These are phyloP conservation scores for Botryotinia calthae DNA, from an alignment of 2,329 filamentous ascomycete genomes.

Conservation along the genomic window DNA sequence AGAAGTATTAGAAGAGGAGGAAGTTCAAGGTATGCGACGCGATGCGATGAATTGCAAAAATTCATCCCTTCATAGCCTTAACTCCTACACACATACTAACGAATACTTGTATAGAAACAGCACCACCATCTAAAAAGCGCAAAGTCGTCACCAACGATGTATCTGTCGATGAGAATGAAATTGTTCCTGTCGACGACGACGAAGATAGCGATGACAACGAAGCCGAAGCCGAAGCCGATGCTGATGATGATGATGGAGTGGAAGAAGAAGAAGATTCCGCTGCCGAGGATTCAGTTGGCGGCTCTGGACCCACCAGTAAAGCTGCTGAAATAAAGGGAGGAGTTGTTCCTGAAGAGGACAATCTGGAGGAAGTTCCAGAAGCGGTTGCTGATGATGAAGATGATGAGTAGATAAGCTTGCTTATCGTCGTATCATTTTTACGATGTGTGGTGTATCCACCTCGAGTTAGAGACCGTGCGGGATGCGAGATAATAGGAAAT, in stretches of 20 bases:
- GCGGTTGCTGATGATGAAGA: conserved; percentile 23
- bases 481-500: neutral
- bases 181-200: neutral
- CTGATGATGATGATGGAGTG: conserved; percentile 3
- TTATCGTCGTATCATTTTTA: neutral
- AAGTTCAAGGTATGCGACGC: conserved; percentile 21
- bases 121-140: conserved; percentile 35
- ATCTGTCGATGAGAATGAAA: conserved; percentile 1
- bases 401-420: conserved; percentile 21
- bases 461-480: neutral
- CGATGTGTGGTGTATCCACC: conserved; percentile 5
- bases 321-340: conserved; percentile 20
- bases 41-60: neutral
- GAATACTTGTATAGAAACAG: conserved; percentile 22
- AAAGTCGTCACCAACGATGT: conserved; percentile 22
- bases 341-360: conserved; percentile 18
- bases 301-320: conserved; percentile 21
- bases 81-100: neutral
- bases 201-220: conserved; percentile 9
- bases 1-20: conserved; percentile 32
- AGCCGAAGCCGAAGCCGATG: neutral
- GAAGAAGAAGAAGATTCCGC: conserved; percentile 24
- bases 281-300: conserved; percentile 21
- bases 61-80: neutral
- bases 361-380: conserved; percentile 24